Conservation (phyloP, 768 basidiomycete species). For the Agrocybe pediades region DNA sequence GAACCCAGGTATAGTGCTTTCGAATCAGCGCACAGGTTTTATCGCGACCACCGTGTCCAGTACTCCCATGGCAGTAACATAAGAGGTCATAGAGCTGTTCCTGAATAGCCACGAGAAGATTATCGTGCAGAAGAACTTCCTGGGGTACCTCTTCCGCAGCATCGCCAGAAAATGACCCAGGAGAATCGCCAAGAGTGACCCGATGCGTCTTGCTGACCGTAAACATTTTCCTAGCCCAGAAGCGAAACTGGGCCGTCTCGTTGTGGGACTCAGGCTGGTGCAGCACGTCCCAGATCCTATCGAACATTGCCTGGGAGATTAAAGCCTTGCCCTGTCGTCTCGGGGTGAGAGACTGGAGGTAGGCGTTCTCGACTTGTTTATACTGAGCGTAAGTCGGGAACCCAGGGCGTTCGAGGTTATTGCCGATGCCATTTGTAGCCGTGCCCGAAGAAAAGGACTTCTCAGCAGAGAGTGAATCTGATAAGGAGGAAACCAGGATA, state of each 20-base stretch:
- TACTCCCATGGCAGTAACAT: slow-evolving; percentile 67
- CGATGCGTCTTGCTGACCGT: slow-evolving; percentile 41
- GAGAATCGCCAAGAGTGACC: slow-evolving; percentile 23
- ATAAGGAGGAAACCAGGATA: slow-evolving; percentile 12
- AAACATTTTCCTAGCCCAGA: slow-evolving; percentile 87
- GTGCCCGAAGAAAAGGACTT: no score
- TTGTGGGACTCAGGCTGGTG: slow-evolving; percentile 47
- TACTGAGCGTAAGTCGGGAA: slow-evolving; percentile 67
- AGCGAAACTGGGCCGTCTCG: slow-evolving; percentile 71
- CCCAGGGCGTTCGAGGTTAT: slow-evolving; percentile 35
- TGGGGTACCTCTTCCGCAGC: slow-evolving; percentile 16
- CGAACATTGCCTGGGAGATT: slow-evolving; percentile 70
- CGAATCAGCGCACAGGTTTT: slow-evolving; percentile 71
- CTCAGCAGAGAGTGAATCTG: slow-evolving; percentile 7
- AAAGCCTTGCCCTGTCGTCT: slow-evolving; percentile 66
- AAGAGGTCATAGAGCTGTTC: slow-evolving; percentile 81
- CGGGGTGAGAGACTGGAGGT: slow-evolving; percentile 58
- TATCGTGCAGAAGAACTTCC: slow-evolving; percentile 69
- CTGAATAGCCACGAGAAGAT: slow-evolving; percentile 71
- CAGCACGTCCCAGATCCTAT: slow-evolving; percentile 71
- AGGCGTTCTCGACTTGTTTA: slow-evolving; percentile 56
- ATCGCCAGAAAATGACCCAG: no score
- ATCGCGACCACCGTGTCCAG: slow-evolving; percentile 77
- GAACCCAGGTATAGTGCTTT: slow-evolving; percentile 78
- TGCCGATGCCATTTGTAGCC: slow-evolving; percentile 5